A percentile compares a stretch with the other conserved stretches of the same genome.
Evolutionary conservation across 2,329 filamentous ascomycete species (phyloP).

Genomic region (Scedosporium apiospermum): DNA sequence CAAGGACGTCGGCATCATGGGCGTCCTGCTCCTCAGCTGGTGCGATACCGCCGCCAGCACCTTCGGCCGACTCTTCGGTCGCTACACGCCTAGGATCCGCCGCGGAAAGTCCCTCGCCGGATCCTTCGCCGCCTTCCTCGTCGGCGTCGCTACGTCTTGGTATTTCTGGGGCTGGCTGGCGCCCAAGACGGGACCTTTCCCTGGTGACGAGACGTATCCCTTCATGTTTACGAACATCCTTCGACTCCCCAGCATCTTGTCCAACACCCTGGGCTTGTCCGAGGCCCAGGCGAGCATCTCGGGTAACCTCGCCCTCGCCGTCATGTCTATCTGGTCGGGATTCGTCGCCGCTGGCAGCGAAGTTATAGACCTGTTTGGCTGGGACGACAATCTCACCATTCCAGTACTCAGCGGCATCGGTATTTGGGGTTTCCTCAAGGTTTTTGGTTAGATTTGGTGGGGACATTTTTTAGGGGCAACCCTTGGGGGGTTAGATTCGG

Average conservation of each 20-base stretch:
- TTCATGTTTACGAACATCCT: constrained; percentile 79
- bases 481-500: too few relatives aligned
- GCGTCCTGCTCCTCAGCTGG: constrained; percentile 87
- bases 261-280: constrained; percentile 52
- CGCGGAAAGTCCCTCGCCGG: constrained; percentile 88
- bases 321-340: constrained; percentile 83
- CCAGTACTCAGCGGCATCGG: constrained; percentile 82
- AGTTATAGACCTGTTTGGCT: constrained; percentile 81
- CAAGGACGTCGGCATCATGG: constrained; percentile 87
- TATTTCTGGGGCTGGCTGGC: constrained; percentile 85
- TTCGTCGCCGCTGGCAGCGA: constrained; percentile 82
- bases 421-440: constrained; percentile 82
- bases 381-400: constrained; percentile 97
- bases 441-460: constrained; percentile 52
- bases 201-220: constrained; percentile 56
- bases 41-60: constrained; percentile 96
- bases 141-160: constrained; percentile 73
- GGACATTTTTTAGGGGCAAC: not conserved
- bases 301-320: constrained; percentile 63
- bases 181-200: constrained; percentile 55
- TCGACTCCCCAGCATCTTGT: constrained; percentile 53
- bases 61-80: constrained; percentile 80
- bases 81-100: constrained; percentile 77
- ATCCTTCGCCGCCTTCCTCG: constrained; percentile 70
- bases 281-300: constrained; percentile 50